Percentiles rank a stretch among this genome's conserved stretches.
Evolutionary conservation across 2,329 filamentous ascomycete species (phyloP).

Genomic region (Xylariaceae sp.): DNA sequence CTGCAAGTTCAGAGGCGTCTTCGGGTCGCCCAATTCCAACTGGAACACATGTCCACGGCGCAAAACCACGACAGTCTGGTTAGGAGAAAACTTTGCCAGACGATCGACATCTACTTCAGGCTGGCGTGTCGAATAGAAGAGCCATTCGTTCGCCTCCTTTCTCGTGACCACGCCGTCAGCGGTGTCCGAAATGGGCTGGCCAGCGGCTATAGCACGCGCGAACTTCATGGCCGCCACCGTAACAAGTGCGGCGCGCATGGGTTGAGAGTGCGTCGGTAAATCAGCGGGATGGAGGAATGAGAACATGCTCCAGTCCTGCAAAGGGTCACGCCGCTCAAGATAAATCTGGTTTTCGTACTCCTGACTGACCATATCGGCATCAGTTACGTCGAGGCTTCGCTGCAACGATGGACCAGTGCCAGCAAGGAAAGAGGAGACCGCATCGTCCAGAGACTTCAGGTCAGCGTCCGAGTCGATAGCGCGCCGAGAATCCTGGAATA

Average conservation of each 20-base stretch:
- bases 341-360: constrained; percentile 17
- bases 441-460: background rate
- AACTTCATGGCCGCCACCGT: constrained; percentile 16
- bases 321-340: constrained; percentile 15
- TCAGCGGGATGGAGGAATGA: constrained; percentile 12
- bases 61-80: constrained; percentile 13
- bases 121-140: constrained; percentile 15
- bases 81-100: constrained; percentile 5
- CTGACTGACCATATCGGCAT: constrained; percentile 3
- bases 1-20: background rate
- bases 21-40: background rate
- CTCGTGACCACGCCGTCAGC: constrained; percentile 5
- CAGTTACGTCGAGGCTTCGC: background rate
- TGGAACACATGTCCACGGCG: constrained; percentile 20
- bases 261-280: constrained; percentile 14
- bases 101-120: constrained; percentile 9
- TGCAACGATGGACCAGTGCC: constrained; percentile 5
- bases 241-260: constrained; percentile 14
- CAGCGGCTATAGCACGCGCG: constrained; percentile 4
- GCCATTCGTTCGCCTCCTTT: constrained; percentile 12
- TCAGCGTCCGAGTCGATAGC: constrained; percentile 11
- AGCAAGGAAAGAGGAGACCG: constrained; percentile 5
- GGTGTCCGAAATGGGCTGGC: constrained; percentile 3
- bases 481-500: constrained; percentile 13
- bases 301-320: constrained; percentile 15